phyloP scores from a whole-genome alignment of 208 protist species.

The Wallacemonas collosoma region DNA sequence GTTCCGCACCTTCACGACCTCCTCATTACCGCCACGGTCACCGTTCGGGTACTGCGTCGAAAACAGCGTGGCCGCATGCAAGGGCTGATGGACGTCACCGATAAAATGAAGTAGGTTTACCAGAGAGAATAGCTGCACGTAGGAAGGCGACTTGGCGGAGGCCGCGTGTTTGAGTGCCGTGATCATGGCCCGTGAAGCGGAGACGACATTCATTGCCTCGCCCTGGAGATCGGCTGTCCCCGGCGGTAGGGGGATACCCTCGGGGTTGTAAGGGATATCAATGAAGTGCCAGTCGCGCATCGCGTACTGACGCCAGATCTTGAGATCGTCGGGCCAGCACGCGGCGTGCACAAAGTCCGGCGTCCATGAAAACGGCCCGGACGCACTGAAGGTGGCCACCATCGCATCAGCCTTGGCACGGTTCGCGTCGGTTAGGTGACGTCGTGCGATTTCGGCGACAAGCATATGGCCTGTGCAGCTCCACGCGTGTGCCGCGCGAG shows the following conservation, averaged over 20 bases:
- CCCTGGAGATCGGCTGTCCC: background rate
- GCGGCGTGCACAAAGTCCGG: constrained; percentile 69
- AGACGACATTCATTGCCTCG: constrained; percentile 33
- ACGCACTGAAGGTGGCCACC: constrained; percentile 32
- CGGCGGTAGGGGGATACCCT: constrained; percentile 35
- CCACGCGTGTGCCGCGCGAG: constrained; percentile 32
- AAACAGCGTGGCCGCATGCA: constrained; percentile 61
- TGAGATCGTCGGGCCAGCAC: constrained; percentile 88
- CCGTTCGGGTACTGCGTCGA: constrained; percentile 52
- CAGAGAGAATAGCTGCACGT: constrained; percentile 66
- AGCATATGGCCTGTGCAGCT: constrained; percentile 86
- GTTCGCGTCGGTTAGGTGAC: constrained; percentile 40
- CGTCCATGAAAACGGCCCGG: constrained; percentile 62
- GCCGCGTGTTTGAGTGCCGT: constrained; percentile 23
- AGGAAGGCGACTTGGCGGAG: constrained; percentile 31
- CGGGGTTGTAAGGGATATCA: constrained; percentile 61
- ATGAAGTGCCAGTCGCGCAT: constrained; percentile 85
- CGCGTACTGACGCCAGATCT: constrained; percentile 48
- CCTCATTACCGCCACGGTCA: constrained; percentile 75
- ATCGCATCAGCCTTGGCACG: constrained; percentile 35
- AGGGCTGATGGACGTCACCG: constrained; percentile 86
- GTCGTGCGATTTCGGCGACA: constrained; percentile 76
- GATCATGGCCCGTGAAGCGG: constrained; percentile 24
- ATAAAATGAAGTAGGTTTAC: constrained; percentile 81
- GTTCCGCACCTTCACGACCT: constrained; percentile 42